Conservation (phyloP, 2,329 filamentous ascomycete species). For the Aspergillus costaricaensis region DNA sequence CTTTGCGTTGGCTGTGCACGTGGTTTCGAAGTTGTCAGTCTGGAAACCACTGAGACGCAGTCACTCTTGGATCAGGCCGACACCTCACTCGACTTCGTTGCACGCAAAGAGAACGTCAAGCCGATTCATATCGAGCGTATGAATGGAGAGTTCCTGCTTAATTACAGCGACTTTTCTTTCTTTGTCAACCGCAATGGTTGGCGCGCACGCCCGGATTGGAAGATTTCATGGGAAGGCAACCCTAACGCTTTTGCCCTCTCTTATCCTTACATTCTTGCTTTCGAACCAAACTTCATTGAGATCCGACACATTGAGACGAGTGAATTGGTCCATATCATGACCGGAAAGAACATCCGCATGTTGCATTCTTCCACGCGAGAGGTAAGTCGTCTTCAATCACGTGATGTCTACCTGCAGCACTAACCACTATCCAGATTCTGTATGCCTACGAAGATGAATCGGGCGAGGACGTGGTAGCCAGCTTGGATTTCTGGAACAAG, state of each 20-base stretch:
- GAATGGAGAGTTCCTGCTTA: slow-evolving; percentile 94
- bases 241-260: slow-evolving; percentile 91
- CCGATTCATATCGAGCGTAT: slow-evolving; percentile 97
- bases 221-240: slow-evolving; percentile 94
- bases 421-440: slow-evolving; percentile 68
- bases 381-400: slow-evolving; percentile 57
- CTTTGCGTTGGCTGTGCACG: slow-evolving; percentile 93
- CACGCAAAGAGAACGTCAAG: slow-evolving; percentile 86
- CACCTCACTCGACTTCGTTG: slow-evolving; percentile 95
- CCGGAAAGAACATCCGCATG: slow-evolving; percentile 95
- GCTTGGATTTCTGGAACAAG: slow-evolving; percentile 92
- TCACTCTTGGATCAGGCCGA: slow-evolving; percentile 96
- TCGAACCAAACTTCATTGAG: slow-evolving; percentile 97
- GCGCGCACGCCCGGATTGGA: slow-evolving; percentile 94
- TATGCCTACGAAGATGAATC: slow-evolving; percentile 97
- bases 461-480: slow-evolving; percentile 90
- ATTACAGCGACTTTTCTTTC: slow-evolving; percentile 98
- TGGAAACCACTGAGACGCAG: slow-evolving; percentile 97
- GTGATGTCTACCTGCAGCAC: slow-evolving; percentile 7
- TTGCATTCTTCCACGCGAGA: slow-evolving; percentile 95
- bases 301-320: slow-evolving; percentile 93
- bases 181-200: slow-evolving; percentile 99
- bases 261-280: slow-evolving; percentile 94
- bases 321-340: slow-evolving; percentile 88
- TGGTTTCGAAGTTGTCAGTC: slow-evolving; percentile 94